Evolutionary conservation across 2,329 filamentous ascomycete species (phyloP).

Genomic region (Paracoccidioides lutzii): DNA sequence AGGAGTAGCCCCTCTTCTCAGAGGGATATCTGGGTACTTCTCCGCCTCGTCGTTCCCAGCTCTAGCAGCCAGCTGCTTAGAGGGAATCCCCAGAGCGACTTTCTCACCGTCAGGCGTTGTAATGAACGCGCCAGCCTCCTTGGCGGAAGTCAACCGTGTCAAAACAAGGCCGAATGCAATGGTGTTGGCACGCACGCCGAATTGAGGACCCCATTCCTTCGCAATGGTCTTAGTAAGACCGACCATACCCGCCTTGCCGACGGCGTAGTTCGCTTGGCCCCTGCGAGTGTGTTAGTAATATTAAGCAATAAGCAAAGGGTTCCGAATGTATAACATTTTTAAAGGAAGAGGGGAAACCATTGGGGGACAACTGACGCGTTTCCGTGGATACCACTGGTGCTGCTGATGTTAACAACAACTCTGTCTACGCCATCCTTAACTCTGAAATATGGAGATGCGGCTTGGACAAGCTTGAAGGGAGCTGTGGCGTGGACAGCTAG

Average conservation of each 20-base stretch:
- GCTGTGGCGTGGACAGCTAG: constrained; percentile 70
- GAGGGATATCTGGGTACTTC: constrained; percentile 56
- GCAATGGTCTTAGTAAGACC: constrained; percentile 82
- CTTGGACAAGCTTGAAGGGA: constrained; percentile 70
- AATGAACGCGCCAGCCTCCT: constrained; percentile 71
- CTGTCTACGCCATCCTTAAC: constrained; percentile 70
- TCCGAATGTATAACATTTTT: background rate
- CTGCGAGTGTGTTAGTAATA: constrained; percentile 12
- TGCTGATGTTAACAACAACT: constrained; percentile 71
- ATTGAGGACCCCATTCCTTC: constrained; percentile 78
- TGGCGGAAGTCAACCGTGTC: constrained; percentile 68
- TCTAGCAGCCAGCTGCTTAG: constrained; percentile 36
- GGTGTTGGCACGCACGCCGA: constrained; percentile 72
- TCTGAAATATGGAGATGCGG: constrained; percentile 74
- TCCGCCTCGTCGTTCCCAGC: constrained; percentile 18
- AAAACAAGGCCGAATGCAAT: constrained; percentile 73
- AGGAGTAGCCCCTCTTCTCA: constrained; percentile 62
- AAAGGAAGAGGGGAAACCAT: background rate
- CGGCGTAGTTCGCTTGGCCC: constrained; percentile 78
- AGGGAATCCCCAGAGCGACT: constrained; percentile 61
- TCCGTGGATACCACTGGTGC: constrained; percentile 68
- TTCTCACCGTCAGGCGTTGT: constrained; percentile 62
- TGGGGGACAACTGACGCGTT: constrained; percentile 44
- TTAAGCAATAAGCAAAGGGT: background rate
- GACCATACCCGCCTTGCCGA: constrained; percentile 71